phyloP scores from a whole-genome alignment of 192 early-diverging fungal genomes.

The Ambispora gerdemannii region DNA sequence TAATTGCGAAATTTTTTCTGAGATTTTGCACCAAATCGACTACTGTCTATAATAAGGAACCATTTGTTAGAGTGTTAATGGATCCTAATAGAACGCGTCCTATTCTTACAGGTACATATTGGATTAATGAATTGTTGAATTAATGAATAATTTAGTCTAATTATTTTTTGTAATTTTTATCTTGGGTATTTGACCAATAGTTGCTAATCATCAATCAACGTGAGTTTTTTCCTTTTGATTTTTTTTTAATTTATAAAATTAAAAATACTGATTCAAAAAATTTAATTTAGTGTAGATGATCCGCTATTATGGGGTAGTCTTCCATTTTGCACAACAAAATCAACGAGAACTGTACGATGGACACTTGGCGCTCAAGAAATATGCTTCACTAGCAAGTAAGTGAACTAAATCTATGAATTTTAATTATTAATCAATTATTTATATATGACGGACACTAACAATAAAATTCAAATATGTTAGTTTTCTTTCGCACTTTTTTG shows the following conservation, averaged over 20 bases:
- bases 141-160: no score
- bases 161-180: not conserved
- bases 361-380: constrained; percentile 86
- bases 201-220: constrained; percentile 72
- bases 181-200: constrained; percentile 33
- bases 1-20: constrained; percentile 37
- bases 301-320: constrained; percentile 73
- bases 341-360: constrained; percentile 64
- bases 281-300: constrained; percentile 55
- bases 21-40: constrained; percentile 32
- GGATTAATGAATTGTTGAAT: not conserved
- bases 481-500: constrained; percentile 59
- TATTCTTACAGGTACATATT: constrained; percentile 63
- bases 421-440: not conserved
- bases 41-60: constrained; percentile 54
- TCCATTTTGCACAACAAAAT: constrained; percentile 52
- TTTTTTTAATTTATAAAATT: not conserved
- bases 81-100: constrained; percentile 54
- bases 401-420: constrained; percentile 1
- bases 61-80: constrained; percentile 54
- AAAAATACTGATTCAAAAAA: not conserved
- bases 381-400: constrained; percentile 71
- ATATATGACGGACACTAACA: not conserved
- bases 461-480: constrained; percentile 35
- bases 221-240: constrained; percentile 31